phyloP scores from a whole-genome alignment of 2,329 filamentous ascomycete genomes.

The Microascus cirrosus region DNA sequence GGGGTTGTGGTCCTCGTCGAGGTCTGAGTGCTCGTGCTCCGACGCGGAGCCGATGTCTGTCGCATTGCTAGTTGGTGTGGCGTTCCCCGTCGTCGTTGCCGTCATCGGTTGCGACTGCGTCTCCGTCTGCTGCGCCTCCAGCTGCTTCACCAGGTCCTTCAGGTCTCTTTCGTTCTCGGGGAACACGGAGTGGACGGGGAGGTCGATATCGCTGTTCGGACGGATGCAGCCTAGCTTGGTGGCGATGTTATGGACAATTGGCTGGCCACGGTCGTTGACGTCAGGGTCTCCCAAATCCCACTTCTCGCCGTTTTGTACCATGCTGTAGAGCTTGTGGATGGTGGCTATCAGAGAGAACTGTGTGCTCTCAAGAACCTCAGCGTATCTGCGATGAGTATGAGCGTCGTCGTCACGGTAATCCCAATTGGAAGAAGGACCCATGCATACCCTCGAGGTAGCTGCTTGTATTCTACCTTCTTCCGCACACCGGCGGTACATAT shows the following conservation, averaged over 20 bases:
- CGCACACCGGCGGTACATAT: constrained; percentile 52
- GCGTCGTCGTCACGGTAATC: neutral
- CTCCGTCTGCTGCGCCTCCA: constrained; percentile 34
- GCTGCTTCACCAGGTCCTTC: constrained; percentile 41
- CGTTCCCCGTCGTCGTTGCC: constrained; percentile 14
- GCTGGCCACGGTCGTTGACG: constrained; percentile 50
- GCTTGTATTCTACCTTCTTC: constrained; percentile 60
- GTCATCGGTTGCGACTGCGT: constrained; percentile 19
- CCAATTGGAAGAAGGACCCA: neutral
- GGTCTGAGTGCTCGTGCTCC: constrained; percentile 43
- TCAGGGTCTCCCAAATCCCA: constrained; percentile 56
- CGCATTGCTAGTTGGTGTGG: constrained; percentile 12
- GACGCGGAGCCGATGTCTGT: constrained; percentile 14
- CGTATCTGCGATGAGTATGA: constrained; percentile 31
- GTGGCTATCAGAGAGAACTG: constrained; percentile 54
- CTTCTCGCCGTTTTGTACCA: constrained; percentile 45
- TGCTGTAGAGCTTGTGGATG: constrained; percentile 53
- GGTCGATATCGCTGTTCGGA: constrained; percentile 48
- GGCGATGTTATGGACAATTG: constrained; percentile 55
- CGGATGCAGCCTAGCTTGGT: constrained; percentile 53
- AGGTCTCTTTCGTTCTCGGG: constrained; percentile 51
- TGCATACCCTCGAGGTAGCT: constrained; percentile 48
- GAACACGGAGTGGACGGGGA: constrained; percentile 46
- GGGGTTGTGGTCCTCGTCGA: constrained; percentile 42
- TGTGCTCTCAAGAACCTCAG: constrained; percentile 54